Evolutionary conservation across 2,329 filamentous ascomycete genomes (phyloP), one percentile per base, ranked within the genome.

Genomic region (Tolypocladium endophyticum): DNA sequence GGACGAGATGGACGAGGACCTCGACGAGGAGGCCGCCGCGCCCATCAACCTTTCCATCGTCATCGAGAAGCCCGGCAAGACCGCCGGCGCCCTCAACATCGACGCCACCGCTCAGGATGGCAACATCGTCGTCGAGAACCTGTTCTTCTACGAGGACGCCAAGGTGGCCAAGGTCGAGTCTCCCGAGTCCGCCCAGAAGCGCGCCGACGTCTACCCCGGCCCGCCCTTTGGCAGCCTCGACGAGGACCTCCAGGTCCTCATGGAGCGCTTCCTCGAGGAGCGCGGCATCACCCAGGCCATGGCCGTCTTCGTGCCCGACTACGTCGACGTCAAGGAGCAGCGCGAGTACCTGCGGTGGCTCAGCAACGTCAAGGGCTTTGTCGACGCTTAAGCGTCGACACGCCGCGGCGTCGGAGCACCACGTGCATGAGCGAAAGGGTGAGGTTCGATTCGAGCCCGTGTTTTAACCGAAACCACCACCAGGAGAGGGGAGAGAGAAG

Each of bases 321-420:
- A 96, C 79, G 92, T 97, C 71, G 92, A 97, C 73, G 85, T 89
- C 77, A 99, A 99, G 87, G 94, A 99, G 85, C 93, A 97, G 85
- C 89, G 87, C 78, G 94, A 99, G 82, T 99, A 99, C 76, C 79
- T 95, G 63, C 79, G 83, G 65, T 99, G 95, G 94, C 79, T 99
- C 74, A 83, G 86, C 74, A 89, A 89, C 72, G 83, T 97, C 76
- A 94, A 93, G 85, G 79, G 77, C 64, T 97, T 97, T 71, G 80
- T 97, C 66, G 87, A 89, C 72, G 86, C 86, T 62, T 91, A 79
- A 74, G 60, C 12, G 3, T 41, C 20, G 25, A 30, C 35, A 4
- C 2, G 18, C 14, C 30, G 50, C 50, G 23, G 18, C 30, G 30
- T 33, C 30, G 50, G 30, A 36, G 50, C 50, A 23, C 12, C 50